These are phyloP conservation scores for Monilinia fructigena DNA, from an alignment of 2,329 filamentous ascomycete genomes.

Conservation along the genomic window DNA sequence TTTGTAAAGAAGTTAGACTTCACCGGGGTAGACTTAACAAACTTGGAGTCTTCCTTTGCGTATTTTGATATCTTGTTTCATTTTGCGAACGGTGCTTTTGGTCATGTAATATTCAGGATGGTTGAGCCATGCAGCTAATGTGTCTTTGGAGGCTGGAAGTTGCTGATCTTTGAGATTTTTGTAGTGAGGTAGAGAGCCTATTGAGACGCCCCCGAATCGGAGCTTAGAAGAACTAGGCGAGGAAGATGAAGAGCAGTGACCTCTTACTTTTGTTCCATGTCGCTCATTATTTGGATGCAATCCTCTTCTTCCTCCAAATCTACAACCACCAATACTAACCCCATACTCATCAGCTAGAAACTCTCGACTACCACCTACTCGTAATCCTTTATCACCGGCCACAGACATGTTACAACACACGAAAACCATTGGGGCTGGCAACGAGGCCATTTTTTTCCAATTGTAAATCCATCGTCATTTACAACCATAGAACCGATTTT, in stretches of 20 bases:
- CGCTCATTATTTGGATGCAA: background rate
- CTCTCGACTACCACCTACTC: constrained; percentile 33
- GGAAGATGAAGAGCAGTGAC: constrained; percentile 35
- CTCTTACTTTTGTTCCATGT: constrained; percentile 22
- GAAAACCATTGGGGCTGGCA: constrained; percentile 34
- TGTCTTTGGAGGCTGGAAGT: constrained; percentile 47
- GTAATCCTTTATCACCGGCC: constrained; percentile 45
- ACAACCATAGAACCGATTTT: constrained; percentile 25
- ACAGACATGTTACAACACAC: constrained; percentile 33
- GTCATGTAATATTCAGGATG: constrained; percentile 52
- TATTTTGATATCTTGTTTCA: constrained; percentile 48
- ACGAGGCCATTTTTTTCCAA: constrained; percentile 27
- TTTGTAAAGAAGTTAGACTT: constrained; percentile 43
- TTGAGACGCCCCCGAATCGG: constrained; percentile 41
- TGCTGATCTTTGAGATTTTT: constrained; percentile 51
- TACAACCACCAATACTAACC: constrained; percentile 29
- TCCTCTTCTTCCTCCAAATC: constrained; percentile 26
- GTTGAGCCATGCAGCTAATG: constrained; percentile 50
- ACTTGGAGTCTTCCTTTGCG: constrained; percentile 35
- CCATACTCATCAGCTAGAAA: constrained; percentile 31
- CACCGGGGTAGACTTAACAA: constrained; percentile 9
- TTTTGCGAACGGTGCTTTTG: constrained; percentile 45
- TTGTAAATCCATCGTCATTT: constrained; percentile 25
- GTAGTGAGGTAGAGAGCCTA: constrained; percentile 55
- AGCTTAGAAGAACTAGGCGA: constrained; percentile 43